These are phyloP conservation scores for Aquilaria yunnanensis DNA, from an alignment of 345 rosid species.

Conservation along the genomic window DNA sequence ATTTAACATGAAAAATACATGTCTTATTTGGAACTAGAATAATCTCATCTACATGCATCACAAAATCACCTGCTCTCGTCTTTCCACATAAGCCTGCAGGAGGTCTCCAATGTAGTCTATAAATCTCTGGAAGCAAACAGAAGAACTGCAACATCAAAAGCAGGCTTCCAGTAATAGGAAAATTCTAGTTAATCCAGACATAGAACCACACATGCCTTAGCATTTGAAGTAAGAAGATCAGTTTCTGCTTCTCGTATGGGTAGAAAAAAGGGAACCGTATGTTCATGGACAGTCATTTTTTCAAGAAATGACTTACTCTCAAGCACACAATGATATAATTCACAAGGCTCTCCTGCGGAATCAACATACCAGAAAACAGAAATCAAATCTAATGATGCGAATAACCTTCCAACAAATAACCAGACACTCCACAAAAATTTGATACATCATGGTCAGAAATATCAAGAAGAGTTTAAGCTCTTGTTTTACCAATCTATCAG, in stretches of 20 bases:
- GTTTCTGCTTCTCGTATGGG: conserved; percentile 85
- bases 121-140: conserved; percentile 63
- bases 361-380: not conserved
- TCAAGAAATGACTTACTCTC: conserved; percentile 94
- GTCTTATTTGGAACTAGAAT: no score
- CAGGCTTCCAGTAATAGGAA: not conserved
- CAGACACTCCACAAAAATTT: no score
- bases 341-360: conserved; percentile 78
- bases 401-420: conserved; percentile 5
- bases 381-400: not conserved
- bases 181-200: conserved; percentile 12
- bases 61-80: conserved; percentile 80
- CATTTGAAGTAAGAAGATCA: conserved; percentile 82
- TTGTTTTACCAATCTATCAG: no score
- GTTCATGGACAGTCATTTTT: conserved; percentile 90
- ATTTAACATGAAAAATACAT: no score
- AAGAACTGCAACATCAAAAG: conserved; percentile 11
- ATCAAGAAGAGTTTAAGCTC: no score
- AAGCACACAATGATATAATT: conserved; percentile 78
- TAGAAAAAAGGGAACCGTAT: conserved; percentile 91
- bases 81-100: conserved; percentile 86
- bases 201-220: conserved; percentile 59
- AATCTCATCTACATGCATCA: not conserved
- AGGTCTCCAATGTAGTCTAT: conserved; percentile 82
- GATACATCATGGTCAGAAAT: no score